Conservation (phyloP, 805 yeast genomes). For the Ogataea degrootiae region DNA sequence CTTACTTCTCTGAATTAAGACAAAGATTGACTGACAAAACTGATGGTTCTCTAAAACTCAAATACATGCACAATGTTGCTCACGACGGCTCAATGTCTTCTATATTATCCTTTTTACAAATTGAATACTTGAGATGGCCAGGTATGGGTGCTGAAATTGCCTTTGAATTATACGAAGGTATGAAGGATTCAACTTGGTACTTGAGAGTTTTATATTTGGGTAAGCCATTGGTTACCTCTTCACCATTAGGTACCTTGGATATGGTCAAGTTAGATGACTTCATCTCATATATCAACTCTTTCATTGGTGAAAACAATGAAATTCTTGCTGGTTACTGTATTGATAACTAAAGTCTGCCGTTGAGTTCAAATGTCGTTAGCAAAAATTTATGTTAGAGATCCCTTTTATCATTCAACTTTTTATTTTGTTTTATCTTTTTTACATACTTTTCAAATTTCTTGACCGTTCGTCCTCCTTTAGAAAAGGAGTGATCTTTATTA, state of each 20-base stretch:
- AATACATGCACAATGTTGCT: constrained; percentile 38
- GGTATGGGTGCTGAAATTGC: constrained; percentile 43
- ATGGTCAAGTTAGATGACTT: constrained; percentile 15
- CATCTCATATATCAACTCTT: constrained; percentile 11
- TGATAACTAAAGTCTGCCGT: background rate
- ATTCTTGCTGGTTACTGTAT: constrained; percentile 8
- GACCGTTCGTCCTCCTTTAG: no score
- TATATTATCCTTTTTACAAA: constrained; percentile 32
- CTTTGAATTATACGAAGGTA: constrained; percentile 34
- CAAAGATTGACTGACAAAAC: constrained; percentile 25
- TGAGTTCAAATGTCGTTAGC: no score
- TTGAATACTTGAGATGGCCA: constrained; percentile 38
- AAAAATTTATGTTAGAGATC: no score
- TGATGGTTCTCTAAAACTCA: constrained; percentile 23
- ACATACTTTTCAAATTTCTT: no score
- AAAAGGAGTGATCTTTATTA: no score
- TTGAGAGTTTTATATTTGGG: constrained; percentile 36
- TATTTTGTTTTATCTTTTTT: no score
- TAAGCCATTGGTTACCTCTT: constrained; percentile 10
- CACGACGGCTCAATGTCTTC: constrained; percentile 38
- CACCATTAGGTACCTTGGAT: constrained; percentile 17
- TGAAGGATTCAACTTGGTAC: constrained; percentile 18
- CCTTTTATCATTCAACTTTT: no score
- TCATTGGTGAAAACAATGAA: constrained; percentile 16
- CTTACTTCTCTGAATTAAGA: constrained; percentile 34